Evolutionary conservation across 805 yeast genomes (phyloP).

Genomic region (Sugiyamaella boreocaroliniensis): DNA sequence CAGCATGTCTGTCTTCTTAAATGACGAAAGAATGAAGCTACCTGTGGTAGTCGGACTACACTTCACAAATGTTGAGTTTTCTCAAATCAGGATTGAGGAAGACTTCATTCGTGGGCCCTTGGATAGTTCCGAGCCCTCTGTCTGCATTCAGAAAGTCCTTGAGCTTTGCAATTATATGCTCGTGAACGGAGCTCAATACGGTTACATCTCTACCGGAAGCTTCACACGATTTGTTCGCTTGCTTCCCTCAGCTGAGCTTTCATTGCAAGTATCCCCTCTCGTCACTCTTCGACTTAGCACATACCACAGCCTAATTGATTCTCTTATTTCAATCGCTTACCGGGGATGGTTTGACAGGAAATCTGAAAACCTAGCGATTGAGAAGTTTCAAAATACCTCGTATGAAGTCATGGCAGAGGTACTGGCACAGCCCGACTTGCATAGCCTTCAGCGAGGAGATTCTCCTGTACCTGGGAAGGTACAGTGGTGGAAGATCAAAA

Average conservation of each 20-base stretch:
- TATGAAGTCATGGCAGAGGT: conserved; percentile 5
- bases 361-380: background rate
- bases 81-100: conserved; percentile 2
- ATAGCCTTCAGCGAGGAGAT: conserved; percentile 11
- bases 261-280: conserved; percentile 14
- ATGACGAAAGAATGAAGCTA: background rate
- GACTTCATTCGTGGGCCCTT: background rate
- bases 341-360: background rate
- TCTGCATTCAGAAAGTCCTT: conserved; percentile 6
- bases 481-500: conserved; percentile 18
- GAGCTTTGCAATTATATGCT: conserved; percentile 16
- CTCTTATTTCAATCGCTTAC: conserved; percentile 9
- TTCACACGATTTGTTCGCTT: conserved; percentile 16
- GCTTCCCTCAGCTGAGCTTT: conserved; percentile 1
- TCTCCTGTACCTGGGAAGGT: conserved; percentile 11
- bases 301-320: conserved; percentile 2
- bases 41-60: conserved; percentile 10
- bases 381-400: background rate
- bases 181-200: conserved; percentile 19
- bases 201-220: conserved; percentile 17
- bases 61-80: conserved; percentile 1
- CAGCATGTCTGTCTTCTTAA: conserved; percentile 4
- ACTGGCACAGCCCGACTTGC: conserved; percentile 12
- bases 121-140: background rate
- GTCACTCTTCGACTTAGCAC: conserved; percentile 3